Base-by-base conservation (phyloP, 331 rosid species). In the Saraca asoca region DNA sequence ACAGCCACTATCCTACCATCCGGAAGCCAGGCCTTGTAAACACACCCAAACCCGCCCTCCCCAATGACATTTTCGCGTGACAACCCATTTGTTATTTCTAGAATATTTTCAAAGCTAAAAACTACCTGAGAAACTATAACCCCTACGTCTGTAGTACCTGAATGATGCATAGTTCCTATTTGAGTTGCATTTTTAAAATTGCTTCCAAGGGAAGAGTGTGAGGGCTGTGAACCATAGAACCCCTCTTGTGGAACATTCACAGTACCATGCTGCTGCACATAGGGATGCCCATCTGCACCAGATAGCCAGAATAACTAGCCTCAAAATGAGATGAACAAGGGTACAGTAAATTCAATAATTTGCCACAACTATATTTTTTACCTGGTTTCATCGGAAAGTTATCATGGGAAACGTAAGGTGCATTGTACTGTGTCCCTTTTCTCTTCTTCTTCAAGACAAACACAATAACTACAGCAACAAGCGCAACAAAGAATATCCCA, bases 21-120 rank as follows among this genome's bases (percentile, higher is more conserved):
- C 0, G 84, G 78, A 69, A 94, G 72, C 51, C 75, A 73, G 61
- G 95, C 97, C 83, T 81, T 82, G 88, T 81, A 88, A 6, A 94
- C 99, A 56, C 79, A 66, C 45, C 99, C 99, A 59, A 94, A 94
- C 33, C 97, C 99, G 5, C 99, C 99, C 66, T 90, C 95, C 6
- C 99, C 97, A 2, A 94, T 75, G 24, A 90, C 77, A 44, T 88
- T 86, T 61, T 88, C 82, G 1, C 80, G 55, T 2, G 95, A 80
- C 72, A 94, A 94, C 6, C 87, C 87, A 7, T 69, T 51, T 0
- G 97, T 94, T 20, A 94, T 77, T 62, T 88, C 96, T 69, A 61
- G 64, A 66, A 88, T 0, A 55, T 83, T 83, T 37, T 86, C 97
- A 50, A 86, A 94, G 78, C 82, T 85, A 67, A 83, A 94, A 71